A percentile compares a stretch with the other conserved stretches of the same genome.
Evolutionary conservation across 2,329 filamentous ascomycete genomes (phyloP).

Genomic region (Phaeoacremonium minimum): DNA sequence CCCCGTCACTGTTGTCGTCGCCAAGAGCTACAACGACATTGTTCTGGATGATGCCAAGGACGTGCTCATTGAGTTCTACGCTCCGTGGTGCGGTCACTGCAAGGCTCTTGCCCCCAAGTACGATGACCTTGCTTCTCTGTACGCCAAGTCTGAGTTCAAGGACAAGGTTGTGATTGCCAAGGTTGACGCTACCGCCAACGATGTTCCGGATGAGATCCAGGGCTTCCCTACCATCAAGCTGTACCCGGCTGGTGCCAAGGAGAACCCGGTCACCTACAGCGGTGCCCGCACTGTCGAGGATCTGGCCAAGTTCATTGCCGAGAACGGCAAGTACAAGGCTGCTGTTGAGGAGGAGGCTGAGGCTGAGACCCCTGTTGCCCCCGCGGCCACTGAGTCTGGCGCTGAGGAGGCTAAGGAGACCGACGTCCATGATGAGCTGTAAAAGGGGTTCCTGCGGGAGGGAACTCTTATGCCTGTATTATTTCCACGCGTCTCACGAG

Average conservation of each 20-base stretch:
- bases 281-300: constrained; percentile 89
- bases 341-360: constrained; percentile 56
- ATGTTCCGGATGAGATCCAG: constrained; percentile 93
- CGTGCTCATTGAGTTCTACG: constrained; percentile 97
- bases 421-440: constrained; percentile 72
- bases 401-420: constrained; percentile 41
- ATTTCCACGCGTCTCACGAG: no score
- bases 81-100: constrained; percentile 99
- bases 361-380: constrained; percentile 47
- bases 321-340: constrained; percentile 88
- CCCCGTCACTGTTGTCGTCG: constrained; percentile 82
- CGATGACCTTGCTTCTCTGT: constrained; percentile 80
- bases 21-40: constrained; percentile 87
- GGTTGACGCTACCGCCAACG: constrained; percentile 93
- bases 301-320: constrained; percentile 84
- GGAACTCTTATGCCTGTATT: not conserved
- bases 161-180: constrained; percentile 90
- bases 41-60: constrained; percentile 95
- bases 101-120: constrained; percentile 97
- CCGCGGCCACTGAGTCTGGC: constrained; percentile 46
- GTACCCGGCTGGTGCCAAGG: constrained; percentile 87
- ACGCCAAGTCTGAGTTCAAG: constrained; percentile 73
- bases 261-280: constrained; percentile 77
- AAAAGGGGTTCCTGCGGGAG: constrained; percentile 31
- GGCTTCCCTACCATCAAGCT: constrained; percentile 99